These are phyloP conservation scores for Bocquillonia castaneifolia DNA, from an alignment of 441 rosid species.

Conservation along the genomic window DNA sequence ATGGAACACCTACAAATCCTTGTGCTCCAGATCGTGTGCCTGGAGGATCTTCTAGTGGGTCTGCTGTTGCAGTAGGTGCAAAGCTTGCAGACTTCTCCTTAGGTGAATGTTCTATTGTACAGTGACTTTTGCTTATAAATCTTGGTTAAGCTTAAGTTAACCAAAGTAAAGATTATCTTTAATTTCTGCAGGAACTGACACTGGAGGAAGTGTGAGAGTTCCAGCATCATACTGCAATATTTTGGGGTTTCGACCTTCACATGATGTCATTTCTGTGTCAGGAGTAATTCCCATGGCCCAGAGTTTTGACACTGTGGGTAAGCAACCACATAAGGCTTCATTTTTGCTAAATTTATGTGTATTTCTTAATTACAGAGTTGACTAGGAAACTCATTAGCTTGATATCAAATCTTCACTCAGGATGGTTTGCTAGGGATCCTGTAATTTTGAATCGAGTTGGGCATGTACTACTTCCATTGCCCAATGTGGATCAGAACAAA, in stretches of 20 bases:
- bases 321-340: constrained; percentile 15
- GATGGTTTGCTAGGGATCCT: constrained; percentile 73
- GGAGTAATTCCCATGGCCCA: constrained; percentile 90
- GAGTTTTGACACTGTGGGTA: constrained; percentile 93
- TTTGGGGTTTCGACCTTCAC: constrained; percentile 82
- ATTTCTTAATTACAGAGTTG: constrained; percentile 1
- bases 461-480: constrained; percentile 46
- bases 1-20: constrained; percentile 90
- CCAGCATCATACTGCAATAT: constrained; percentile 86
- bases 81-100: constrained; percentile 78
- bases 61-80: constrained; percentile 90
- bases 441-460: constrained; percentile 58
- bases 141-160: background rate
- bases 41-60: constrained; percentile 97
- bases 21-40: constrained; percentile 71
- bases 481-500: constrained; percentile 27
- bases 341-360: background rate
- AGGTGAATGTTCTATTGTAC: constrained; percentile 39
- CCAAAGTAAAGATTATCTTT: constrained; percentile 12
- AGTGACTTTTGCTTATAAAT: constrained; percentile 2
- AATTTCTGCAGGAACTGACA: constrained; percentile 73
- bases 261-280: constrained; percentile 43
- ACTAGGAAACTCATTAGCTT: constrained; percentile 3
- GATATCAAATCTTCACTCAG: constrained; percentile 31
- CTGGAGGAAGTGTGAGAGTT: constrained; percentile 89